phyloP scores from a whole-genome alignment of 2,329 filamentous ascomycete genomes.

The Exophiala spinifera region DNA sequence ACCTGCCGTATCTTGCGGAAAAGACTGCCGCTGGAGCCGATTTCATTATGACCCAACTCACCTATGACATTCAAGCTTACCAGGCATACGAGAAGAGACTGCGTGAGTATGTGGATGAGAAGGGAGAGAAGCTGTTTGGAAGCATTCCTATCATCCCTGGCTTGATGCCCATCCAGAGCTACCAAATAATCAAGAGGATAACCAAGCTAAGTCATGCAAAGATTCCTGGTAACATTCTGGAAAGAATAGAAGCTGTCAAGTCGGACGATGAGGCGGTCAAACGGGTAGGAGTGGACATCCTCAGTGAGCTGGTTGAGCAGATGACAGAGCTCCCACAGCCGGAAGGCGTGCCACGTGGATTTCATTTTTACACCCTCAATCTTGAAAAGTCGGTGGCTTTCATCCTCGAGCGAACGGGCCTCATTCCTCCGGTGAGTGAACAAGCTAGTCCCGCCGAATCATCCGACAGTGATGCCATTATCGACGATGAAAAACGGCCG shows the following conservation, averaged over 20 bases:
- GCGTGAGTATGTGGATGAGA: slow-evolving; percentile 74
- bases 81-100: slow-evolving; percentile 73
- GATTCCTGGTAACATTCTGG: slow-evolving; percentile 68
- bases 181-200: slow-evolving; percentile 89
- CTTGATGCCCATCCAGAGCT: slow-evolving; percentile 96
- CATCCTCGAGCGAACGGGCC: slow-evolving; percentile 77
- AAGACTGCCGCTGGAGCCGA: slow-evolving; percentile 90
- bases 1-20: slow-evolving; percentile 83
- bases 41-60: slow-evolving; percentile 98
- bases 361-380: slow-evolving; percentile 97
- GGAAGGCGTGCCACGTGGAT: slow-evolving; percentile 62
- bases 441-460: slow-evolving; percentile 22
- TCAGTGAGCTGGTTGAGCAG: slow-evolving; percentile 78
- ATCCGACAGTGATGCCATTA: slow-evolving; percentile 47
- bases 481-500: slow-evolving; percentile 36
- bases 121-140: slow-evolving; percentile 60
- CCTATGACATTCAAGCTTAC: slow-evolving; percentile 86
- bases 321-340: slow-evolving; percentile 63
- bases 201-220: slow-evolving; percentile 91
- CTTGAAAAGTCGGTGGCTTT: slow-evolving; percentile 82
- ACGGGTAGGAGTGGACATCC: slow-evolving; percentile 55
- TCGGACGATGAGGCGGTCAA: slow-evolving; percentile 49
- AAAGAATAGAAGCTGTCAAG: slow-evolving; percentile 52
- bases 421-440: slow-evolving; percentile 62
- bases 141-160: slow-evolving; percentile 87